Evolutionary conservation across 495 filamentous ascomycete species (phyloP).

Genomic region (Aspergillus cristatus): DNA sequence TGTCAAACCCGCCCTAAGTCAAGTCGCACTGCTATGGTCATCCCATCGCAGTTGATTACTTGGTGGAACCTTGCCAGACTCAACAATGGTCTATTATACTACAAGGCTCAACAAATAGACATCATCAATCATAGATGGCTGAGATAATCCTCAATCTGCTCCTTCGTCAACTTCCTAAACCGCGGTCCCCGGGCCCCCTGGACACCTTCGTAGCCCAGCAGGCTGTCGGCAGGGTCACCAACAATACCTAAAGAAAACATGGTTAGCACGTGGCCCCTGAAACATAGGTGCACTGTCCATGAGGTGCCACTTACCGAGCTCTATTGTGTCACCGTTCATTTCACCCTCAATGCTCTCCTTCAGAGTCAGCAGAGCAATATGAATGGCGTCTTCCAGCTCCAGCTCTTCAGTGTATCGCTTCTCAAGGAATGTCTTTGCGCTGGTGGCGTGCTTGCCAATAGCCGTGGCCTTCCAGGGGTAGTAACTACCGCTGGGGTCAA

Average conservation of each 20-base stretch:
- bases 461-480: constrained; percentile 99
- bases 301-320: constrained; percentile 64
- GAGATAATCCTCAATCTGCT: constrained; percentile 98
- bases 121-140: constrained; percentile 66
- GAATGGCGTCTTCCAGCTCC: constrained; percentile 96
- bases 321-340: constrained; percentile 98
- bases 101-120: constrained; percentile 11
- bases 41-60: constrained; percentile 22
- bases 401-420: constrained; percentile 96
- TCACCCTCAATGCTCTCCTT: constrained; percentile 99
- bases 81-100: constrained; percentile 18
- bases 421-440: constrained; percentile 96
- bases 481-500: constrained; percentile 92
- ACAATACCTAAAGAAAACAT: constrained; percentile 62
- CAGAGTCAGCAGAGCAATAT: constrained; percentile 93
- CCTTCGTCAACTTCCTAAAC: constrained; percentile 91
- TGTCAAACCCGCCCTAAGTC: too few relatives aligned
- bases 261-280: constrained; percentile 7
- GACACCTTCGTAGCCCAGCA: constrained; percentile 88
- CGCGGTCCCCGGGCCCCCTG: constrained; percentile 82
- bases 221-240: constrained; percentile 83
- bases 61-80: constrained; percentile 16
- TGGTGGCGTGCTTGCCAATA: constrained; percentile 96
- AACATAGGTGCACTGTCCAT: background rate
- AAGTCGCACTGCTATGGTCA: constrained; percentile 10